These are phyloP conservation scores for Spinacia oleracea DNA, from an alignment of 179 eudicot species.

Conservation along the genomic window DNA sequence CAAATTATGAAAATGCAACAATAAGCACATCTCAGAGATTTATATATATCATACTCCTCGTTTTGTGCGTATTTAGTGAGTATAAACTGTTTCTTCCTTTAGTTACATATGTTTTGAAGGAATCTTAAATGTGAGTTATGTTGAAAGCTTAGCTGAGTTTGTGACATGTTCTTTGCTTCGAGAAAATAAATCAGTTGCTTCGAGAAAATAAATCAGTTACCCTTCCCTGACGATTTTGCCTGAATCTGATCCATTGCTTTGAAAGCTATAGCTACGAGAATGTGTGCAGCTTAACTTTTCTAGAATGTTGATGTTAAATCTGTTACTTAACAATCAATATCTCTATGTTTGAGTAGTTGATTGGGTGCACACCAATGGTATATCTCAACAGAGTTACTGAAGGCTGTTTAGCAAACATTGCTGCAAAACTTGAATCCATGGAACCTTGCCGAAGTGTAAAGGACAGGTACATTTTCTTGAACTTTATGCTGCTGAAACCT, in stretches of 20 bases:
- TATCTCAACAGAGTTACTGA: slow-evolving; percentile 64
- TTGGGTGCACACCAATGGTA: slow-evolving; percentile 72
- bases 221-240: background rate
- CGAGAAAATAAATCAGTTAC: background rate
- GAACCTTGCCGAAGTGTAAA: slow-evolving; percentile 76
- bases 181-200: background rate
- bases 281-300: background rate
- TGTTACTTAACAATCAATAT: slow-evolving; percentile 10
- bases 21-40: background rate
- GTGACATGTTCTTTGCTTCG: background rate
- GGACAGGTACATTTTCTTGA: slow-evolving; percentile 46
- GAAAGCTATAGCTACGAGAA: background rate
- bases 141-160: background rate
- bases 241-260: background rate
- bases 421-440: slow-evolving; percentile 77
- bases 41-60: background rate
- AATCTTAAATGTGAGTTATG: background rate
- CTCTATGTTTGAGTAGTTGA: slow-evolving; percentile 45
- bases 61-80: background rate
- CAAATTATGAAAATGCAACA: background rate
- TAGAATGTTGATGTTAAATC: background rate
- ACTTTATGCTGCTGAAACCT: background rate
- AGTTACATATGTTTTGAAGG: background rate
- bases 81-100: background rate
- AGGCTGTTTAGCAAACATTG: slow-evolving; percentile 67